A percentile compares a stretch with the other conserved stretches of the same genome.
Conservation (phyloP, 164 flowering plant genomes). For the grape (Vitis vinifera) region DNA sequence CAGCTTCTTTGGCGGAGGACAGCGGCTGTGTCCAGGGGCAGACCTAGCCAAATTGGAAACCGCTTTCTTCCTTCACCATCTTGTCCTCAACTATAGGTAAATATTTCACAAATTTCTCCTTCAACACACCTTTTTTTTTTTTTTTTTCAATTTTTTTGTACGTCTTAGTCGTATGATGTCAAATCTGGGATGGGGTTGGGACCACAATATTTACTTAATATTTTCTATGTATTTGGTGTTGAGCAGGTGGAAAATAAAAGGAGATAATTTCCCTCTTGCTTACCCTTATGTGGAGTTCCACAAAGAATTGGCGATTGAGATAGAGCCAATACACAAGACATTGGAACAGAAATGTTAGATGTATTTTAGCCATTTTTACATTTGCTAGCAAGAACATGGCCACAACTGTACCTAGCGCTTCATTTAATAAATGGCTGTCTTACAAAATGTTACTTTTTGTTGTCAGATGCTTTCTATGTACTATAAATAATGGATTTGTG, state of each 20-base stretch:
- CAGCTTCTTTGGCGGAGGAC: constrained; percentile 75
- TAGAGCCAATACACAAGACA: constrained; percentile 26
- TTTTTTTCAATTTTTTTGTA: too few species aligned
- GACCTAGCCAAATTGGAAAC: constrained; percentile 72
- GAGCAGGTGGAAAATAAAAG: constrained; percentile 66
- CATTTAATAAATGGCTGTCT: too few species aligned
- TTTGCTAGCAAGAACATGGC: too few species aligned
- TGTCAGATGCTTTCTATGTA: too few species aligned
- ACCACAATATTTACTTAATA: too few species aligned
- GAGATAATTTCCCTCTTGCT: constrained; percentile 59
- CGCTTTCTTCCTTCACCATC: constrained; percentile 81
- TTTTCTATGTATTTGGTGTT: neutral
- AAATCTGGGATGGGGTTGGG: too few species aligned
- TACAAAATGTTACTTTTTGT: too few species aligned
- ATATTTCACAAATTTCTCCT: neutral
- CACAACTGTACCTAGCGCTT: too few species aligned
- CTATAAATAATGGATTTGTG: too few species aligned
- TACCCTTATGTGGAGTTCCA: constrained; percentile 71
- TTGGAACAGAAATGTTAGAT: neutral
- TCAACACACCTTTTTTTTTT: neutral
- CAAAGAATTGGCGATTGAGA: constrained; percentile 51
- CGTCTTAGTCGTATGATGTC: too few species aligned
- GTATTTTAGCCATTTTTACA: too few species aligned
- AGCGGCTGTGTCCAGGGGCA: constrained; percentile 75
- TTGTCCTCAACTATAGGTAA: constrained; percentile 78